Base-by-base conservation (phyloP, 176 grass and related monocot genomes). In the Carex cristatella region DNA sequence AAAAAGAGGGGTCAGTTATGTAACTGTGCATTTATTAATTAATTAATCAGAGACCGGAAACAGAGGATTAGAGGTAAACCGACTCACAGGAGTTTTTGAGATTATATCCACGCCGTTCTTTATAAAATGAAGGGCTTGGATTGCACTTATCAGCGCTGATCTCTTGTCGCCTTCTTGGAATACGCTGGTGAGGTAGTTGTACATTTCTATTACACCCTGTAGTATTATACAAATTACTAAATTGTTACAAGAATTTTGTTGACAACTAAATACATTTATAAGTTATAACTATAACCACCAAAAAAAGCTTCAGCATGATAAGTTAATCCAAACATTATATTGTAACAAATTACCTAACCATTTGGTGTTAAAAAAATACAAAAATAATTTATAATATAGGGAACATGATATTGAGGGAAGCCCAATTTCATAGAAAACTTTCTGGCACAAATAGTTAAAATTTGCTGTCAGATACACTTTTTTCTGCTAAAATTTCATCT, bases 81-180 rank as follows among this genome's bases (percentile, higher is more conserved):
- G 63, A 10, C 81, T 86, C 69, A 90, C 92, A 1, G 90, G 90
- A 84, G 90, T 88, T 84, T 85, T 92, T 10, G 92, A 94, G 86
- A 92, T 94, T 40, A 92, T 92, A 79, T 92, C 92, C 8, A 92
- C 83, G 4, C 88, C 88, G 7, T 86, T 91, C 69, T 87, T 91
- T 84, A 87, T 91, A 65, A 94, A 90, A 88, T 94, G 86, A 79
- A 92, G 92, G 77, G 90, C 92, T 85, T 94, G 90, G 79, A 92
- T 89, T 56, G 86, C 88, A 4, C 88, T 91, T 70, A 90, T 86
- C 46, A 94, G 86, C 11, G 83, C 58, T 48, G 92, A 94, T 60
- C 88, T 91, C 77, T 90, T 94, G 82, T 94, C 88, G 0, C 92
- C 92, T 88, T 92, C 92, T 85, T 87, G 56, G 76, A 82, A 88